These are phyloP conservation scores for Podospora comata DNA, from an alignment of 495 filamentous ascomycete genomes.

Conservation along the genomic window DNA sequence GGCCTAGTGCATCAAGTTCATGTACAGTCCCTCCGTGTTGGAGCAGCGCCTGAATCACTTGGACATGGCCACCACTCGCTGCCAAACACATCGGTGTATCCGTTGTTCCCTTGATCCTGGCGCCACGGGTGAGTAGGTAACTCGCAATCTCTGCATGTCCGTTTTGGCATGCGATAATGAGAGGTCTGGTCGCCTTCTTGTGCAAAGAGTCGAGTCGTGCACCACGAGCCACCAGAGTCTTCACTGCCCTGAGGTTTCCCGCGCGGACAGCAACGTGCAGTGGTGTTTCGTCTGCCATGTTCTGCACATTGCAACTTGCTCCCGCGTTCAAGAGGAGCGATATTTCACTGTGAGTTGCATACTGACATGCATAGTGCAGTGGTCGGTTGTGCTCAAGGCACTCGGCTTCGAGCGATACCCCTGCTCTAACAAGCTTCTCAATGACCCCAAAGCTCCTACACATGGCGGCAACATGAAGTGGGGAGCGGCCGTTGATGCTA, in stretches of 20 bases:
- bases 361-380: neutral
- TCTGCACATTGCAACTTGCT: too few relatives aligned
- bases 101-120: neutral
- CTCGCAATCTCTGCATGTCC: slow-evolving; percentile 2
- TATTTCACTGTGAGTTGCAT: neutral
- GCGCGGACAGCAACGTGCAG: too few relatives aligned
- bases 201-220: too few relatives aligned
- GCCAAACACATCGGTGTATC: neutral
- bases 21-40: too few relatives aligned
- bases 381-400: slow-evolving; percentile 2
- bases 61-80: too few relatives aligned
- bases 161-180: neutral
- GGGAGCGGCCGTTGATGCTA: too few relatives aligned
- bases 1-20: too few relatives aligned
- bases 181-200: neutral
- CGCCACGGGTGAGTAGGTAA: slow-evolving; percentile 4
- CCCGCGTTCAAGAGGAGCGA: neutral
- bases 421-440: slow-evolving; percentile 10
- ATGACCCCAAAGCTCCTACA: slow-evolving; percentile 11
- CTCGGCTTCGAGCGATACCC: slow-evolving; percentile 8
- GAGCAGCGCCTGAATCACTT: too few relatives aligned
- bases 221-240: too few relatives aligned
- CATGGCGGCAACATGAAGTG: slow-evolving; percentile 1
- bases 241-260: too few relatives aligned
- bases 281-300: too few relatives aligned